Base-by-base conservation (phyloP, 805 yeast genomes). In the Ogataea naganishii region DNA sequence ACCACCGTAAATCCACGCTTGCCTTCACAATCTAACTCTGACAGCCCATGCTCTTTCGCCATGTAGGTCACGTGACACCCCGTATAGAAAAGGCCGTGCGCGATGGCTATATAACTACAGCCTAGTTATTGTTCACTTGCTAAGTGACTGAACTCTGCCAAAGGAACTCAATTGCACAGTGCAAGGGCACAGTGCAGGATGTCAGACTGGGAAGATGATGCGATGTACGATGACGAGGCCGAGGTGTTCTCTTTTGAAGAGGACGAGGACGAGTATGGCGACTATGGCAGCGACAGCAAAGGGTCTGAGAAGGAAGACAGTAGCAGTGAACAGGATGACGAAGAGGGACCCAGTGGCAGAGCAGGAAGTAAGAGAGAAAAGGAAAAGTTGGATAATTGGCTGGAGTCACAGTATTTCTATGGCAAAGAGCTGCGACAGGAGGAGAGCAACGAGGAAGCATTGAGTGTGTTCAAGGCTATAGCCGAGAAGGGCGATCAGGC, bases 141-240 rank as follows among this genome's bases (percentile, higher is more conserved):
- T 12, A 15, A 13, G 12, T 23, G 17, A 15, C 15, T 14, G 16
- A 18, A 14, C 28, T 14, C 23, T 14, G 19, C 23, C 9, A 4
- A 28, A 19, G 18, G 29, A 11, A 14, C 13, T 23, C 17, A 6
- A 8, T 19, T 14, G 6, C 18, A 15, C n/a, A 20, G 16, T 13
- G 14, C 18, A 29, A 20, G 22, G 16, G 18, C 8, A 15, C 24
- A 20, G 14, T 8, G 8, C 16, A 33, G 20, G 12, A 56, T 56
- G 62, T 53, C 60, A 2, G 62, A 57, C 24, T 53, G 58, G 52
- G 60, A 53, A 26, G 60, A 40, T 20, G 35, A 54, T 29, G 58
- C 51, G 20, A 55, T 54, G 53, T 53, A 56, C 23, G 59, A 55
- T 32, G 58, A 48, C 14, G 58, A 53, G 24, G 56, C 51, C 29